Evolutionary conservation across 768 basidiomycete species (phyloP).

Genomic region (Pulveroboletus ravenelii): DNA sequence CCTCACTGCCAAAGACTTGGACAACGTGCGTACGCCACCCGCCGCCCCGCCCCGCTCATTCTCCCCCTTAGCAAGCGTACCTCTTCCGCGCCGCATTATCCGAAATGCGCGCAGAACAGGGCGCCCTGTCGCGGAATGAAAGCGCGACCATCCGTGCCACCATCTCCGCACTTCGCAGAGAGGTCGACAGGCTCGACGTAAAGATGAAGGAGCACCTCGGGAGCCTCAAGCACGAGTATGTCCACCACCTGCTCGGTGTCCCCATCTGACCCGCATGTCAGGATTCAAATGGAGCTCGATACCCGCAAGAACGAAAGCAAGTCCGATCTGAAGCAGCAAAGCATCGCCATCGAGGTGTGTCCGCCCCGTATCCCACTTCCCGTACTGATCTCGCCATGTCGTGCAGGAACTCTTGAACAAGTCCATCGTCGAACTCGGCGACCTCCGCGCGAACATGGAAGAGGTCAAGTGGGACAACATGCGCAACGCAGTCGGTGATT

Average conservation of each 20-base stretch:
- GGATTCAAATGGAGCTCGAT: slow-evolving; percentile 95
- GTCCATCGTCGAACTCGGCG: slow-evolving; percentile 66
- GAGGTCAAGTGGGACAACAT: slow-evolving; percentile 89
- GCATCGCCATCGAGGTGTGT: slow-evolving; percentile 77
- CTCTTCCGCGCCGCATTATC: slow-evolving; percentile 90
- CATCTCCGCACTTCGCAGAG: slow-evolving; percentile 72
- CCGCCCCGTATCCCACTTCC: neutral
- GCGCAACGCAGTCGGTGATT: slow-evolving; percentile 74
- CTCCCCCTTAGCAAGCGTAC: slow-evolving; percentile 75
- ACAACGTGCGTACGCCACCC: slow-evolving; percentile 53
- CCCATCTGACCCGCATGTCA: slow-evolving; percentile 28
- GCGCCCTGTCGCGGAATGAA: slow-evolving; percentile 79
- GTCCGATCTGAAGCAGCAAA: slow-evolving; percentile 76
- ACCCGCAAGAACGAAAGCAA: slow-evolving; percentile 89
- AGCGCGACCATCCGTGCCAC: slow-evolving; percentile 75
- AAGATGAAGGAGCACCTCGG: slow-evolving; percentile 94
- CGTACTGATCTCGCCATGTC: neutral
- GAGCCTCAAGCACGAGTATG: slow-evolving; percentile 89
- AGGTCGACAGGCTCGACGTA: slow-evolving; percentile 78
- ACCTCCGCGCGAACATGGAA: slow-evolving; percentile 76
- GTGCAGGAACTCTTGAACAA: slow-evolving; percentile 70
- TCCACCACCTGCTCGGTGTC: slow-evolving; percentile 13
- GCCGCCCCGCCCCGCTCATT: neutral
- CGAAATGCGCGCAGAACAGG: slow-evolving; percentile 82
- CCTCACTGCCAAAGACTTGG: slow-evolving; percentile 70